phyloP scores from a whole-genome alignment of 2,329 filamentous ascomycete genomes.

The Talaromyces sp. region DNA sequence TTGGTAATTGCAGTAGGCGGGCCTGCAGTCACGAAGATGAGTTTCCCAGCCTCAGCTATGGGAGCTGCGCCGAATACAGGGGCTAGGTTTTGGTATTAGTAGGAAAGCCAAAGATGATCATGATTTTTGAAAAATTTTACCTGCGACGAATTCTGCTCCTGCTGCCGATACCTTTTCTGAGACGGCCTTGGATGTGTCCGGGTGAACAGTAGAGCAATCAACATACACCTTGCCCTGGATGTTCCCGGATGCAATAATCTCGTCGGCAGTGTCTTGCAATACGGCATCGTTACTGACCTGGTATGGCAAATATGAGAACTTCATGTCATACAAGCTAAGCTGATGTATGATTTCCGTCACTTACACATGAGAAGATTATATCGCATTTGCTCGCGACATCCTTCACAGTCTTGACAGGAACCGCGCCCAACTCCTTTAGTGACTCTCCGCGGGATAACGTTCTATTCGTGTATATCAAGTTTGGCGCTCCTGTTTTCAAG shows the following conservation, averaged over 20 bases:
- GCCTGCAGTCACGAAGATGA: neutral
- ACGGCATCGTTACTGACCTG: neutral
- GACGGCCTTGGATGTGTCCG: no score
- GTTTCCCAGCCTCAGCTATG: neutral
- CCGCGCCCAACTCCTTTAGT: neutral
- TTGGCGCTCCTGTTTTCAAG: neutral
- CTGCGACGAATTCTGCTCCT: neutral
- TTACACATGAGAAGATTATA: neutral
- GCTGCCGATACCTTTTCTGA: no score
- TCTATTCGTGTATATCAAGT: neutral
- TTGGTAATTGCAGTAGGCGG: neutral
- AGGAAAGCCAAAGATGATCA: neutral
- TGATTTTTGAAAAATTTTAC: neutral
- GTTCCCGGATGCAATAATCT: neutral
- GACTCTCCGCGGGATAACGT: neutral
- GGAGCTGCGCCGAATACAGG: neutral
- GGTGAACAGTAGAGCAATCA: no score
- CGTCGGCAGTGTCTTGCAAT: neutral
- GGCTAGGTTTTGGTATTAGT: neutral
- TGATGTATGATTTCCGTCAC: neutral
- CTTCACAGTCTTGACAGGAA: neutral
- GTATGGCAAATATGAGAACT: neutral
- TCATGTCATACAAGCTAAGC: neutral
- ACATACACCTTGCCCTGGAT: no score
- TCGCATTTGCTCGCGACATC: neutral